Evolutionary conservation across 768 basidiomycete genomes (phyloP), one percentile per base, ranked within the genome.

Genomic region (Kwoniella sp.): DNA sequence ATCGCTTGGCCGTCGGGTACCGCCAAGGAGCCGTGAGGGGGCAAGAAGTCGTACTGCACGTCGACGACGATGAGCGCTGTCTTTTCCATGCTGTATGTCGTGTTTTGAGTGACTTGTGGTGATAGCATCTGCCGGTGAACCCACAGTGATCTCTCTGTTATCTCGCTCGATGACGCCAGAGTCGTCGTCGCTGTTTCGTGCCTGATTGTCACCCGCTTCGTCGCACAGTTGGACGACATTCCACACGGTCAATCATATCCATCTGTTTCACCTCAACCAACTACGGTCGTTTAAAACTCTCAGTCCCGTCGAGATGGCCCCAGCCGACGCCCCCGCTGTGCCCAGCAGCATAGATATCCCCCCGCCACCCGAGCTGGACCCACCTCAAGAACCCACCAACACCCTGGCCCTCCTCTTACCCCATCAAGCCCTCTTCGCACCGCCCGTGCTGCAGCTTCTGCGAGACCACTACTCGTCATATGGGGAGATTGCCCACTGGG

Each of bases 401-500:
- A 87, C 91, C 0, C 78, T 96, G 26, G 80, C 89, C 33, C 80
- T 98, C 42, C 84, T 91, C 1, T 79, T 82, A 2, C 75, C 98
- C 0, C 88, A 90, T 3, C 80, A 78, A 28, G 76, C 80, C 1
- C 88, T 91, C 73, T 93, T 96, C 76, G 79, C 84, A 29, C 83
- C 85, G 5, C 63, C 79, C 0, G 79, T 87, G 54, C 78, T 90
- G 20, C 74, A 80, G 10, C 80, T 86, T 15, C 77, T 96, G 20
- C 79, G 77, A 34, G 75, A 78, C 19, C 85, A 92, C 68, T 96
- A 98, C 69, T 77, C 77, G 3, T 67, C 78, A 2, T 91, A 85
- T 61, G 93, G 95, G 15, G 76, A 79, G 22, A 83, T 99, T n/a
- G 84, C 87, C 64, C 81, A 85, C 62, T 99, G 92, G 91, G 88